Evolutionary conservation across 75 land plant species (phyloP).

Genomic region (Pinus taeda): DNA sequence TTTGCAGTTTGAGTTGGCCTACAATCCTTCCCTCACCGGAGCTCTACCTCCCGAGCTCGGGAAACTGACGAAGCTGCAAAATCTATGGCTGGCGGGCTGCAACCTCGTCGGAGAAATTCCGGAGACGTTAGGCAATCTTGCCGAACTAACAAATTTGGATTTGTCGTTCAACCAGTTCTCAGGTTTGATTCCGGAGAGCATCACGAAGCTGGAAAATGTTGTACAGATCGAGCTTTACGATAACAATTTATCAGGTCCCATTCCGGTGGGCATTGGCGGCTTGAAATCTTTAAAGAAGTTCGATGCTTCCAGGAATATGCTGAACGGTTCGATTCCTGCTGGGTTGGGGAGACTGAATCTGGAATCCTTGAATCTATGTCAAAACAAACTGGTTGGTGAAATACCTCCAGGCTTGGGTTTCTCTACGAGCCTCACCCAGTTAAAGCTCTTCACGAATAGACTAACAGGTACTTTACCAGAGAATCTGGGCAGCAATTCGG

Average conservation of each 20-base stretch:
- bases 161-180: conserved; percentile 42
- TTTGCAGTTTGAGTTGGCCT: conserved; percentile 46
- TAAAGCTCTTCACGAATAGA: conserved; percentile 47
- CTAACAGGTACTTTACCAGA: conserved; percentile 48
- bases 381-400: conserved; percentile 46
- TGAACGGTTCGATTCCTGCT: conserved; percentile 55
- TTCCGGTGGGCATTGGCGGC: conserved; percentile 51
- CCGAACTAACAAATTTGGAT: conserved; percentile 44
- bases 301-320: conserved; percentile 62
- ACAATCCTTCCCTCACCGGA: conserved; percentile 53
- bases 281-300: conserved; percentile 40
- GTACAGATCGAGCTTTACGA: conserved; percentile 76
- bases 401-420: conserved; percentile 44
- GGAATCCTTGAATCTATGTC: conserved; percentile 60
- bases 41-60: conserved; percentile 56
- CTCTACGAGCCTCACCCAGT: conserved; percentile 35
- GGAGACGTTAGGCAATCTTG: conserved; percentile 40
- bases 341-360: conserved; percentile 47
- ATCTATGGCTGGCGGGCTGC: conserved; percentile 49
- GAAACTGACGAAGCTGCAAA: conserved; percentile 39
- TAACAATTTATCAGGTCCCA: conserved; percentile 59
- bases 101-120: conserved; percentile 60
- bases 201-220: conserved; percentile 39
- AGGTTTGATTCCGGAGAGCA: conserved; percentile 54
- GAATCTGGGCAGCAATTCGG: conserved; percentile 45